Percentiles rank a stretch among this genome's conserved stretches.
phyloP scores from a whole-genome alignment of 1,139 yeast species.

The Debaryomyces udenii region DNA sequence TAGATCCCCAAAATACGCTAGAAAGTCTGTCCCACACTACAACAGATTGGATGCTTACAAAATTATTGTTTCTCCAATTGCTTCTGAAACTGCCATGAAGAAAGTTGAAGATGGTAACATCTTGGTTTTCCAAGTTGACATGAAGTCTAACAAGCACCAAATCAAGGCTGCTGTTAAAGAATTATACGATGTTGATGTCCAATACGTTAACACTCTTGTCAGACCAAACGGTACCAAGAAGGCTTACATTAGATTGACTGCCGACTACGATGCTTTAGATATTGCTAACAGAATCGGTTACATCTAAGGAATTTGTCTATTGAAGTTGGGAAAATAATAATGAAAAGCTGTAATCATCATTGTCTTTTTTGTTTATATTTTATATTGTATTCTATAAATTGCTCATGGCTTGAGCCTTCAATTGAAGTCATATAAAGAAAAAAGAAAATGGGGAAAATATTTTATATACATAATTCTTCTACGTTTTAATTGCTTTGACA shows the following conservation, averaged over 20 bases:
- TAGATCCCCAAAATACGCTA: conserved; percentile 93
- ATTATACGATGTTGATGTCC: conserved; percentile 94
- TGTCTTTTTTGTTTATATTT: conserved; percentile 15
- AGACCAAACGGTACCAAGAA: conserved; percentile 99
- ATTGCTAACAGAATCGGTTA: conserved; percentile 99
- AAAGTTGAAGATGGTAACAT: conserved; percentile 99
- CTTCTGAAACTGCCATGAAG: conserved; percentile 98
- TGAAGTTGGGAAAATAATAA: conserved; percentile 11
- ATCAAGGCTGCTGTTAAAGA: conserved; percentile 98
- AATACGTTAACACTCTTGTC: conserved; percentile 92
- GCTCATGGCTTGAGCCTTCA: conserved; percentile 11
- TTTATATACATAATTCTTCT: conserved; percentile 12
- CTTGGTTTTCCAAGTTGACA: conserved; percentile 96
- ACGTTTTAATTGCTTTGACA: conserved; percentile 6
- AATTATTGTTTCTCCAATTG: conserved; percentile 92
- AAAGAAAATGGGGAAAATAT: conserved; percentile 14
- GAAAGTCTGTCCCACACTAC: conserved; percentile 97
- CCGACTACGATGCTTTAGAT: conserved; percentile 99
- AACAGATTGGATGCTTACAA: conserved; percentile 97
- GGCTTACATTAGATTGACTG: conserved; percentile 98
- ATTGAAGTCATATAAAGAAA: conserved; percentile 15
- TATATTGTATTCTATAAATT: conserved; percentile 14
- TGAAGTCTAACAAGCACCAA: conserved; percentile 97
- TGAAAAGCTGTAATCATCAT: conserved; percentile 14
- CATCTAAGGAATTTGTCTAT: conserved; percentile 55